Evolutionary conservation across 2,329 filamentous ascomycete genomes (phyloP), one percentile per base, ranked within the genome.

Genomic region (Onygenales sp.): DNA sequence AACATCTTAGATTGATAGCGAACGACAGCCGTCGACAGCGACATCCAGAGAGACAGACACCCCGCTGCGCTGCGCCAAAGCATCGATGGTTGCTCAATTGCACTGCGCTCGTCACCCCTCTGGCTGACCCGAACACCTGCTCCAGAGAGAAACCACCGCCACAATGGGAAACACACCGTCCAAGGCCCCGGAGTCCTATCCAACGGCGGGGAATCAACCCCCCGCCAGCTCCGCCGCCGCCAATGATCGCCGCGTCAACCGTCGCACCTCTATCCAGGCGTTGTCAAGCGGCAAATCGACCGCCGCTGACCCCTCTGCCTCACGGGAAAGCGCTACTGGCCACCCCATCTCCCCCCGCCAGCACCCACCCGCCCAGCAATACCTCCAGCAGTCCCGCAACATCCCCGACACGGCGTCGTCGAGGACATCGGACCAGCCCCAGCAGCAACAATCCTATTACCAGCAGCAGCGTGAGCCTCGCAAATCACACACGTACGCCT

Each of bases 111-210:
- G 21, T 27, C 21, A 27, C 21, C 21, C 36, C 36, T 10, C 9
- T 39, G 6, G 36, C 36, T 39, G 36, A 27, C 21, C 21, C 21
- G 21, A 27, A 3, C 21, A 27, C 4, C 21, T 27, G 21, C 21
- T 5, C 21, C 21, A 27, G 21, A 27, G 21, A 27, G 21, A 27
- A 27, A 4, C 21, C 21, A 27, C 21, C 36, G 36, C 34, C 48
- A 64, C 63, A 58, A 76, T 77, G 74, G 74, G 74, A 59, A 75
- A 76, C 64, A 72, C 69, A 64, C 70, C 72, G 62, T 76, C 71
- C 58, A 75, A 75, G 61, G 61, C 67, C 56, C 67, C 68, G 51
- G 60, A 61, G 53, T 63, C 63, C 58, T 65, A 67, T 53, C 60
- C 57, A 51, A 62, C 63, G 54, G 59, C 59, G 55, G 63, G 59